A percentile compares a stretch with the other conserved stretches of the same genome.
phyloP scores from a whole-genome alignment of 1,284 basidiomycete genomes.

The Melampsora occidentalis region DNA sequence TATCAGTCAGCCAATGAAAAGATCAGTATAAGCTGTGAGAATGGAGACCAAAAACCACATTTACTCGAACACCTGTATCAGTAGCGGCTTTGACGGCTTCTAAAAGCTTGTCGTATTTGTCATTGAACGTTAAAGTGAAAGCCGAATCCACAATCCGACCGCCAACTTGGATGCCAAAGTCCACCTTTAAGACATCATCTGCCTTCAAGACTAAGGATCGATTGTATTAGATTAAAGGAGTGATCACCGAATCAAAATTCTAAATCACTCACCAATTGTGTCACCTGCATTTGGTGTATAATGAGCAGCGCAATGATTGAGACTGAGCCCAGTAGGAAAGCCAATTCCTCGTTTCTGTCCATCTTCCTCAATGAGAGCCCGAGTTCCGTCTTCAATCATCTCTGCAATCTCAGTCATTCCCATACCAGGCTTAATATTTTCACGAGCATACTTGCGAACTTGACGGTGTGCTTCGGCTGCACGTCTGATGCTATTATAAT shows the following conservation, averaged over 20 bases:
- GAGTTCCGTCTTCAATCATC: conserved; percentile 83
- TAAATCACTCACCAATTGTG: conserved; percentile 64
- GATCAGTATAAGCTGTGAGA: not conserved
- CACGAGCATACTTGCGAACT: conserved; percentile 76
- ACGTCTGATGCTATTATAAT: conserved; percentile 81
- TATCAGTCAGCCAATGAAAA: conserved; percentile 52
- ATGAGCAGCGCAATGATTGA: conserved; percentile 95
- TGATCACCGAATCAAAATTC: too few species aligned
- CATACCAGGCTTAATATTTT: conserved; percentile 87
- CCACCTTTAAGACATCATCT: conserved; percentile 91
- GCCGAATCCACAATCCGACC: conserved; percentile 93
- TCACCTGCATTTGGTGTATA: conserved; percentile 96
- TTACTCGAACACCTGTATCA: conserved; percentile 76
- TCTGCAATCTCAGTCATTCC: conserved; percentile 91
- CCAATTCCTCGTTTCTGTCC: conserved; percentile 83
- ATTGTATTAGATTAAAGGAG: not conserved
- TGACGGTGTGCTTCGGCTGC: conserved; percentile 95
- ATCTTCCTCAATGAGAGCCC: conserved; percentile 85
- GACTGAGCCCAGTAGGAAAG: conserved; percentile 92
- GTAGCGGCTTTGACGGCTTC: conserved; percentile 93
- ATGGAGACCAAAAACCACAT: conserved; percentile 47
- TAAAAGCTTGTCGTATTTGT: conserved; percentile 81
- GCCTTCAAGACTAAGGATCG: conserved; percentile 66
- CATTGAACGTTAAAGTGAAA: conserved; percentile 86
- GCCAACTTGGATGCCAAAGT: conserved; percentile 94